A percentile compares a stretch with the other conserved stretches of the same genome.
These are phyloP conservation scores for Sclerotinia subarctica DNA, from an alignment of 2,329 filamentous ascomycete species.

Conservation along the genomic window DNA sequence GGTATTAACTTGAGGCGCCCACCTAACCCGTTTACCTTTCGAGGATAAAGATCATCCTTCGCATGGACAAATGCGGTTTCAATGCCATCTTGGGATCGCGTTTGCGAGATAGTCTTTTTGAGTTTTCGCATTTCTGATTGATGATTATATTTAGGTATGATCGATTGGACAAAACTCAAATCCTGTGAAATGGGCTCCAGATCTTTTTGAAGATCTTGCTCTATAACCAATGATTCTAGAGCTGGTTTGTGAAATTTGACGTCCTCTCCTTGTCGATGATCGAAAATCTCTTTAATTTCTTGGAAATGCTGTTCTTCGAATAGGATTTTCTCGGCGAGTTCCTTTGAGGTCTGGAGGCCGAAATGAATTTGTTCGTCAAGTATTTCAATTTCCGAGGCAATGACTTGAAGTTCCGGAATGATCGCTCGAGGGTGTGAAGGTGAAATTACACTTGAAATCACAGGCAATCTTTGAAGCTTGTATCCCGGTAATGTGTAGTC, in stretches of 20 bases:
- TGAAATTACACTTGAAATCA: background rate
- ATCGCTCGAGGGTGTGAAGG: background rate
- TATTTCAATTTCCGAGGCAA: background rate
- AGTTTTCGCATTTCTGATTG: background rate
- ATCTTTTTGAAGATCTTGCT: slow-evolving; percentile 4
- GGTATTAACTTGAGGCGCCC: slow-evolving; percentile 5
- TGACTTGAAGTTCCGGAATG: background rate
- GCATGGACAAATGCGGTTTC: background rate
- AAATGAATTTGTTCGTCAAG: background rate
- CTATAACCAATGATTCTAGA: background rate
- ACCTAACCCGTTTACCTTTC: background rate
- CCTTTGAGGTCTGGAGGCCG: background rate
- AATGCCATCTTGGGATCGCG: background rate
- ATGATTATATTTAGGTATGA: background rate
- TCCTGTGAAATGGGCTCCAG: background rate
- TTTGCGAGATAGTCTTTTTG: background rate
- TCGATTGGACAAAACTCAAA: background rate
- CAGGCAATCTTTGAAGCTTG: background rate
- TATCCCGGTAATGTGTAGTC: background rate
- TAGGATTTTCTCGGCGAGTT: background rate
- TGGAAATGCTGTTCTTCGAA: background rate
- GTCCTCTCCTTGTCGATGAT: background rate
- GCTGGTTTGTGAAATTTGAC: background rate
- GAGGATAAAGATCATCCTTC: background rate
- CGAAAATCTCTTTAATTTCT: background rate